Percentiles rank a stretch among this genome's conserved stretches.
These are phyloP conservation scores for Mycena venus DNA, from an alignment of 768 basidiomycete species.

Conservation along the genomic window DNA sequence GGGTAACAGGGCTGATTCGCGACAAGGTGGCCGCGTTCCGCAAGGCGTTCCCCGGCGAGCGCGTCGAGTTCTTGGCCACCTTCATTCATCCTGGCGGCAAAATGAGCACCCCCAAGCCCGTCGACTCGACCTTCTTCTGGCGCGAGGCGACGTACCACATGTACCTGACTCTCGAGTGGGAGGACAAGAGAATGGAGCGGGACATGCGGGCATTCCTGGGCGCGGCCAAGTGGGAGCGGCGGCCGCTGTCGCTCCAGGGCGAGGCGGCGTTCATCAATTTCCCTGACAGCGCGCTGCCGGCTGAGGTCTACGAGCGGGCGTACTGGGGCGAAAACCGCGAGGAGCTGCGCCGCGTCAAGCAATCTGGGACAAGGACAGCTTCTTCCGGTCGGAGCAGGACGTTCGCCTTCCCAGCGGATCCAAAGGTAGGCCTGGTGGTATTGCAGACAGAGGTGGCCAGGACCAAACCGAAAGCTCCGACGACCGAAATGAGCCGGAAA, in stretches of 20 bases:
- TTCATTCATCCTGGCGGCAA: conserved; percentile 32
- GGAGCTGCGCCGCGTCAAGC: conserved; percentile 31
- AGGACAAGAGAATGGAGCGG: conserved; percentile 33
- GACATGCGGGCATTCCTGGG: conserved; percentile 32
- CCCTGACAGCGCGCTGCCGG: conserved; percentile 24
- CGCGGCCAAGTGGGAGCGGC: conserved; percentile 14
- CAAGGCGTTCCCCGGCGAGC: conserved; percentile 23
- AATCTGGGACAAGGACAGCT: conserved; percentile 32
- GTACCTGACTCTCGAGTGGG: conserved; percentile 35
- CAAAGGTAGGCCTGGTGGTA: background rate
- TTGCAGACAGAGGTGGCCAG: background rate
- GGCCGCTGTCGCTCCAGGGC: conserved; percentile 28
- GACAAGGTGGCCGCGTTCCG: conserved; percentile 19
- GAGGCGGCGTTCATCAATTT: conserved; percentile 31
- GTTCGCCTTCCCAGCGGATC: conserved; percentile 14
- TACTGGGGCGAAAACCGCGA: conserved; percentile 30
- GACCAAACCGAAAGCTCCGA: background rate
- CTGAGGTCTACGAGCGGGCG: background rate
- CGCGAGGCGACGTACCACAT: conserved; percentile 29
- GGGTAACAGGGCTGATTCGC: conserved; percentile 23
- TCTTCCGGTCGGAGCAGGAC: conserved; percentile 29
- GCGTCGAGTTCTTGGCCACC: conserved; percentile 30
- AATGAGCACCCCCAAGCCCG: conserved; percentile 14
- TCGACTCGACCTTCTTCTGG: conserved; percentile 30
- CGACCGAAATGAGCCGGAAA: background rate